Evolutionary conservation across 2,329 filamentous ascomycete genomes (phyloP).

Genomic region (Paramyrothecium roridum): DNA sequence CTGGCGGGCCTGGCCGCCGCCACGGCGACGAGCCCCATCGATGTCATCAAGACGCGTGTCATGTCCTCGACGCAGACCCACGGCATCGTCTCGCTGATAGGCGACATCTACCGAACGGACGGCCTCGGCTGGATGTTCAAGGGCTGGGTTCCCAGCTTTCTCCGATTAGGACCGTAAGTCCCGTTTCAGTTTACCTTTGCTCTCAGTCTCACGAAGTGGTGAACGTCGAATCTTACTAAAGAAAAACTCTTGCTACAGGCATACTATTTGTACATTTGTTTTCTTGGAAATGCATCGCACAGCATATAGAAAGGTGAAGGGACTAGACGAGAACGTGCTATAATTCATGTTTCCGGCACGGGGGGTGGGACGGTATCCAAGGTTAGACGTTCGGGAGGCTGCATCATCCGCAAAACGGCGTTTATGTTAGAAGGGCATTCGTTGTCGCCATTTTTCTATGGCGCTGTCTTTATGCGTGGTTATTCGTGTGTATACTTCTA

Average conservation of each 20-base stretch:
- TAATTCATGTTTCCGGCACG: constrained; percentile 13
- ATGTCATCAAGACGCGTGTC: constrained; percentile 85
- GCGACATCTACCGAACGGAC: constrained; percentile 66
- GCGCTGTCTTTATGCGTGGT: background rate
- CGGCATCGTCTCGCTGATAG: constrained; percentile 57
- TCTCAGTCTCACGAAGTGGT: no score
- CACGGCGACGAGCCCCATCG: constrained; percentile 79
- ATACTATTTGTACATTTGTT: constrained; percentile 84
- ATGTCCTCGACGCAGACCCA: constrained; percentile 63
- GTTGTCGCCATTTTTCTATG: background rate
- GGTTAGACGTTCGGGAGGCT: background rate
- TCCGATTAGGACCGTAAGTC: constrained; percentile 61
- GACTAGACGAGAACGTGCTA: constrained; percentile 21
- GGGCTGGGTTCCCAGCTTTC: constrained; percentile 79
- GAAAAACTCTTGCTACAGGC: constrained; percentile 46
- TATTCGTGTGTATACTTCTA: background rate
- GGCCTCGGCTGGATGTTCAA: constrained; percentile 83
- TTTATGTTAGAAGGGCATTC: background rate
- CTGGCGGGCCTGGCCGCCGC: constrained; percentile 80
- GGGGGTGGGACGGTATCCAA: background rate
- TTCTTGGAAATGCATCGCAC: constrained; percentile 87
- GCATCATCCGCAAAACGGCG: background rate
- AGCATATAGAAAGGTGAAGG: constrained; percentile 59
- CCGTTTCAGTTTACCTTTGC: background rate
- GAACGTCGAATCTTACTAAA: no score